Evolutionary conservation across 2,329 filamentous ascomycete species (phyloP), one percentile per base, ranked within the genome.

Genomic region (Dothistroma septosporum): DNA sequence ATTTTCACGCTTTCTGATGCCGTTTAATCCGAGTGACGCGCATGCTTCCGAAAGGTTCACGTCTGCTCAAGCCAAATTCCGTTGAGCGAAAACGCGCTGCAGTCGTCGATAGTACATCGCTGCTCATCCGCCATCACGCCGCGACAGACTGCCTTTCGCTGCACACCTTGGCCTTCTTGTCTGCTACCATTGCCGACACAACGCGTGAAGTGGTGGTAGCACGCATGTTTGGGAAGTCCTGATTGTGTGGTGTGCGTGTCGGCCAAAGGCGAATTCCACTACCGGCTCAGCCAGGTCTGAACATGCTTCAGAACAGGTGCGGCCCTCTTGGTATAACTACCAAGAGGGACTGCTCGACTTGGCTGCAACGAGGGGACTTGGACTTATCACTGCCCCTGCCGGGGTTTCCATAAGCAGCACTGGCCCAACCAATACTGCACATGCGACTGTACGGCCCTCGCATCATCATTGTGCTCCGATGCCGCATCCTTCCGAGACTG

Each of bases 81-180:
- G 35, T 11, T 37, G 9, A 8, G 35, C 35, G 35, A 37, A 28
- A 44, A 3, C 28, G 14, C 6, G 24, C 6, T 28, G 24, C 24
- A 28, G 3, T 28, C 6, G 3, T 28, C 6, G 24, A 28, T 28
- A 28, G 24, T 53, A 44, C 16, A 44, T n/a, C 41, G 41, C 41
- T 44, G 41, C 9, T 44, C 41, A 16, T 16, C 33, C 49, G 46
- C 49, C 56, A 46, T 47, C 41, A 32, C 49, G 57, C 55, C 58
- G 22, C 61, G 53, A 52, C 50, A 37, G 54, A 60, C 58, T 11
- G 58, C 61, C 60, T 66, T 64, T 64, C 61, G 62, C 64, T 32
- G 53, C 58, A 35, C 37, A 46, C 61, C 62, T 64, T 60, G 62
- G 58, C 57, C 56, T 53, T 64, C 64, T 64, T 61, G 63, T 60